Evolutionary conservation across 1,284 basidiomycete species (phyloP), one percentile per base, ranked within the genome.

Genomic region (Papiliotrema laurentii): DNA sequence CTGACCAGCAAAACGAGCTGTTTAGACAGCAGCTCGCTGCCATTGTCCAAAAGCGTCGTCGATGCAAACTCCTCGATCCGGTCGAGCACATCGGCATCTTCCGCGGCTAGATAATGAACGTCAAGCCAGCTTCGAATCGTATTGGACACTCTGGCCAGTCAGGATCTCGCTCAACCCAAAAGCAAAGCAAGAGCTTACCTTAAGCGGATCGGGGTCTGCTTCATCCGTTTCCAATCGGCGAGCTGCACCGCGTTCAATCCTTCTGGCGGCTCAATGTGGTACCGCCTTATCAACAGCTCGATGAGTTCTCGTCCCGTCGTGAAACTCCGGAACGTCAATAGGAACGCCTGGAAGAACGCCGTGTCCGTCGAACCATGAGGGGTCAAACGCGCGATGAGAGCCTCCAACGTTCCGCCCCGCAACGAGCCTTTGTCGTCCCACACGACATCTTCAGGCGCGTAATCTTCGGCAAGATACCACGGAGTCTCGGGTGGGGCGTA

Each of bases 241-340:
- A 80, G 70, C 69, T 98, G 86, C 1, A 78, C 69, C 0, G 78
- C 73, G 5, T 75, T 78, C 18, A 98, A 70, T 10, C 80, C 83
- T 0, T 80, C 77, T 0, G 94, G 96, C 13, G 87, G 79, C 39
- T 81, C 75, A 36, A 96, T 85, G 61, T 80, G 81, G 75, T 92
- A 98, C 5, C 96, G 84, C 49, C 82, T 79, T 10, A 89, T 81
- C 24, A 99, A 81, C n/a, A 89, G 77, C 45, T 90, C 84, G 51
- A 97, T 85, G 21, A 98, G 75, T 51, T 91, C 86, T 49, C 89
- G 81, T 18, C 90, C 77, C 1, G 85, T 86, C 14, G 89, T 91
- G 72, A 98, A 98, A 0, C 91, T 94, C 60, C 93, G 90, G 78
- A 92, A 97, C 1, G 96, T 98, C 81, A 97, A 87, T 54, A 98